phyloP scores from a whole-genome alignment of 2,329 filamentous ascomycete genomes.

The Claviceps pusilla region DNA sequence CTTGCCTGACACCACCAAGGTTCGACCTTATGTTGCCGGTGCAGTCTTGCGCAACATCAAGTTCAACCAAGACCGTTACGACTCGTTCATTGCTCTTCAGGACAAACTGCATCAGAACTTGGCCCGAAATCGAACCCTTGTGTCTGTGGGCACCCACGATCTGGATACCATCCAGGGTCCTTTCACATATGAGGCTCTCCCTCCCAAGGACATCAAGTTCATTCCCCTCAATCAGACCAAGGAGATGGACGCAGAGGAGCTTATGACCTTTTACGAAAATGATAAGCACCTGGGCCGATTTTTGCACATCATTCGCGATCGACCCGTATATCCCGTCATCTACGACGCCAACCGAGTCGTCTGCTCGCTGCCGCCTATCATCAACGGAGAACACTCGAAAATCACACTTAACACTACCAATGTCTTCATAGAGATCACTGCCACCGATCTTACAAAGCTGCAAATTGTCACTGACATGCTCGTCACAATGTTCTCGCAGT shows the following conservation, averaged over 20 bases:
- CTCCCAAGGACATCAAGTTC: constrained; percentile 87
- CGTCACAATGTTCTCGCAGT: constrained; percentile 91
- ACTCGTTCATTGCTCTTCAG: constrained; percentile 93
- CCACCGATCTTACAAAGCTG: constrained; percentile 87
- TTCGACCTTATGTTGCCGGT: constrained; percentile 78
- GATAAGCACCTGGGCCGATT: constrained; percentile 85
- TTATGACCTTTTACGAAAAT: constrained; percentile 92
- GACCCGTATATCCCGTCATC: constrained; percentile 88
- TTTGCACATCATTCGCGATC: constrained; percentile 87
- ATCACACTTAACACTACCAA: constrained; percentile 85
- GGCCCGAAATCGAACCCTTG: constrained; percentile 78
- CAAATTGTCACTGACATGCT: constrained; percentile 93
- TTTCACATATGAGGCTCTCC: constrained; percentile 88
- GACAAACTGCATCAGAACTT: constrained; percentile 97
- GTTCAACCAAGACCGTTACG: constrained; percentile 82
- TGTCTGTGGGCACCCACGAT: constrained; percentile 96
- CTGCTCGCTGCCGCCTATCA: constrained; percentile 90
- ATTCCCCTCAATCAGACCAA: constrained; percentile 79
- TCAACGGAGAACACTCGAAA: constrained; percentile 95
- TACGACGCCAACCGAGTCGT: constrained; percentile 77
- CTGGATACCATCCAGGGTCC: constrained; percentile 84
- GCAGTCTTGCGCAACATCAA: constrained; percentile 81
- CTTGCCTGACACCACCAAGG: constrained; percentile 54
- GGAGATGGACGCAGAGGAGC: constrained; percentile 70
- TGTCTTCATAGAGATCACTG: constrained; percentile 93